Evolutionary conservation across 768 basidiomycete genomes (phyloP).

Genomic region (Russula dissimulans): DNA sequence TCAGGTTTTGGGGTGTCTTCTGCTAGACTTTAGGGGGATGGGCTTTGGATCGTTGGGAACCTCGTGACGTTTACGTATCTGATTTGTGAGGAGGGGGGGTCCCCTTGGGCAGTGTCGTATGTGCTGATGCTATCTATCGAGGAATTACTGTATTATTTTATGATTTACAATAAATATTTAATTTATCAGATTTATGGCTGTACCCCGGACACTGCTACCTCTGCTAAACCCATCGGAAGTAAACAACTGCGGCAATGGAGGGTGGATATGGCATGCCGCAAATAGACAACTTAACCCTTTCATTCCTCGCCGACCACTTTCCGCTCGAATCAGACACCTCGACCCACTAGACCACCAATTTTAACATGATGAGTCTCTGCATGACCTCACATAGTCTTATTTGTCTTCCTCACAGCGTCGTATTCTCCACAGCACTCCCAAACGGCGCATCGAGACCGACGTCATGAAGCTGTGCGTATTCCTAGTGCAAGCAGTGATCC

Average conservation of each 20-base stretch:
- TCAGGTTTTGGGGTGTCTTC: neutral
- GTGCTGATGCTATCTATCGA: no score
- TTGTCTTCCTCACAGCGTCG: conserved; percentile 25
- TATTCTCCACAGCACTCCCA: conserved; percentile 62
- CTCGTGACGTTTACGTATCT: neutral
- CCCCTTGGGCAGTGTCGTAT: no score
- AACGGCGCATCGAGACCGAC: conserved; percentile 96
- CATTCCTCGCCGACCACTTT: neutral
- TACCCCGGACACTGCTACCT: neutral
- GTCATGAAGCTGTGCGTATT: conserved; percentile 91
- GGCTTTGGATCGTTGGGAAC: neutral
- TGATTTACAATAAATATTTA: neutral
- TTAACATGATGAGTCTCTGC: conserved; percentile 50
- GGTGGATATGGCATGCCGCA: neutral
- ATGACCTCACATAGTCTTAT: neutral
- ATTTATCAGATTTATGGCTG: neutral
- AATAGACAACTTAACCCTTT: neutral
- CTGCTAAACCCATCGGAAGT: neutral
- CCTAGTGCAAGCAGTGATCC: neutral
- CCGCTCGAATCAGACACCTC: neutral
- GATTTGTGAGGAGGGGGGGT: neutral
- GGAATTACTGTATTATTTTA: neutral
- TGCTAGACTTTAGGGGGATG: neutral
- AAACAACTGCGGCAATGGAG: neutral
- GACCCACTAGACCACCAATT: conserved; percentile 16